Percentiles rank a stretch among this genome's conserved stretches.
phyloP scores from a whole-genome alignment of 2,329 filamentous ascomycete species.

The Fusarium buharicum region DNA sequence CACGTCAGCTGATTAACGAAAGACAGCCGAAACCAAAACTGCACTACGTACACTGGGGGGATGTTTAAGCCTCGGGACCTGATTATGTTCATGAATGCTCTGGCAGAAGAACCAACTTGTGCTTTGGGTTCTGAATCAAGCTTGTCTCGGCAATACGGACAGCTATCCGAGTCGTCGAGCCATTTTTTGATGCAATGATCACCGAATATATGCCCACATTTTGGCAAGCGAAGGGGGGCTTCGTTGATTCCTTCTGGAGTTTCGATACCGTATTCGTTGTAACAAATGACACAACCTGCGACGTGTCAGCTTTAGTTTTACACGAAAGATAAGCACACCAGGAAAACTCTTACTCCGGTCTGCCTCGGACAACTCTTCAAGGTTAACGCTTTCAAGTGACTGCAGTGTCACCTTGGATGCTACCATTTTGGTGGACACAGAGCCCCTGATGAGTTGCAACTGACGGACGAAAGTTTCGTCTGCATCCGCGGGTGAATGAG shows the following conservation, averaged over 20 bases:
- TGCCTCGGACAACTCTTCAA: slow-evolving; percentile 56
- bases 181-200: slow-evolving; percentile 73
- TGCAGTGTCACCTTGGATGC: slow-evolving; percentile 60
- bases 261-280: slow-evolving; percentile 67
- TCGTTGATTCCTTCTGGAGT: slow-evolving; percentile 69
- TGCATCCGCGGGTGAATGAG: slow-evolving; percentile 24
- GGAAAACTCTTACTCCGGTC: slow-evolving; percentile 58
- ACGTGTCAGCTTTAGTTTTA: slow-evolving; percentile 17
- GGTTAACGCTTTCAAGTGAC: slow-evolving; percentile 58
- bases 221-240: slow-evolving; percentile 66
- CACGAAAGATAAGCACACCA: neutral
- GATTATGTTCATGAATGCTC: slow-evolving; percentile 49
- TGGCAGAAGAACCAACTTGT: slow-evolving; percentile 27
- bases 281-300: slow-evolving; percentile 71
- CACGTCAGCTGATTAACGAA: slow-evolving; percentile 18
- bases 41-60: slow-evolving; percentile 38
- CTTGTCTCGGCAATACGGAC: slow-evolving; percentile 72
- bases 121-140: slow-evolving; percentile 61
- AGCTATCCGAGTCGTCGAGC: slow-evolving; percentile 70
- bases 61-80: slow-evolving; percentile 41
- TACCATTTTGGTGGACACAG: slow-evolving; percentile 56
- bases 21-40: neutral
- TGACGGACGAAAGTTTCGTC: slow-evolving; percentile 53
- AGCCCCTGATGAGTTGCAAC: slow-evolving; percentile 60
- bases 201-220: slow-evolving; percentile 72